Evolutionary conservation across 2,329 filamentous ascomycete genomes (phyloP), one percentile per base, ranked within the genome.

Genomic region (Magnaporthiopsis poae): DNA sequence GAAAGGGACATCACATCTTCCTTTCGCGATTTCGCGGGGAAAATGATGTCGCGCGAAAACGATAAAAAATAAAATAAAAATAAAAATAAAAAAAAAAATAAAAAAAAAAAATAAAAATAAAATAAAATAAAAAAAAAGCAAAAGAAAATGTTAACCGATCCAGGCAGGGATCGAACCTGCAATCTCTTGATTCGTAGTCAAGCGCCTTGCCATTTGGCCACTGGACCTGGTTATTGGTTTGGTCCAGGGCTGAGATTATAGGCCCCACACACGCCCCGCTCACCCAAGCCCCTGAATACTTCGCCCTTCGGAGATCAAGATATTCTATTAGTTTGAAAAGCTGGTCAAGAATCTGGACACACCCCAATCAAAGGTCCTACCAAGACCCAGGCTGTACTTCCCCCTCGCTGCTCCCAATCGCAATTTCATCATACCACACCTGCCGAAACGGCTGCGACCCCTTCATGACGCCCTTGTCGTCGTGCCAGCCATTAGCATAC

Each of bases 401-500:
- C 11, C 72, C 72, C 68, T 77, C 79, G 1, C 71, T 74, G 2
- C 77, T 78, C 0, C 80, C 81, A 9, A 78, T 73, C 7, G 78
- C 76, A 67, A 83, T 77, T 74, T 82, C 77, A 69, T 83, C 81
- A 69, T 78, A 81, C 79, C 80, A 84, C n/a, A 82, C 71, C 73
- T 81, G 76, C 12, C 81, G 74, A 29, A 77, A 78, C 0, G 71
- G 69, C 74, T 82, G 80, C 21, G 68, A 76, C 0, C 79, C 80
- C 62, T 74, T 73, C 72, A 79, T 75, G 18, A 73, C 70, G 0
- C 72, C 72, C 21, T 66, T 46, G 56, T 79, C 74, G 68, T 83
- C 80, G 67, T 80, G 73, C 81, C 81, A 83, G 13, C 77, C 76
- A 70, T 82, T 83, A 0, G 80, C 81, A 71, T 84, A 83, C 39